Evolutionary conservation across 75 land plant species (phyloP).

Genomic region (Pinus tabuliformis): DNA sequence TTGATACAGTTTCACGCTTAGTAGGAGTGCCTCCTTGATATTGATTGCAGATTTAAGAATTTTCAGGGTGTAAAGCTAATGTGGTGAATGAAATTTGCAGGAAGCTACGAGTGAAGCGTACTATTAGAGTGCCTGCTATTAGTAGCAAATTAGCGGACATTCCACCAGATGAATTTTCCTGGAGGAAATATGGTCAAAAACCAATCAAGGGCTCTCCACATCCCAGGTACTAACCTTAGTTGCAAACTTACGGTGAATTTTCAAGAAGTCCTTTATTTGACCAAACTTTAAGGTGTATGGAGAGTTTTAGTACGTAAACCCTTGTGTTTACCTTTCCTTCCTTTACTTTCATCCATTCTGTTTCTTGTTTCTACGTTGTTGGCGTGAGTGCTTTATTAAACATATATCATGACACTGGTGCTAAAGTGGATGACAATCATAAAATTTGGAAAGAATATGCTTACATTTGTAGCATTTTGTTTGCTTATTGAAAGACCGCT

Average conservation of each 20-base stretch:
- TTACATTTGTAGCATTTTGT: background rate
- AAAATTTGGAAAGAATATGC: background rate
- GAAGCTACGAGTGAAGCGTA: constrained; percentile 56
- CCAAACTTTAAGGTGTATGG: background rate
- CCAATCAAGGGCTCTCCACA: constrained; percentile 94
- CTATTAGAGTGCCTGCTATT: constrained; percentile 68
- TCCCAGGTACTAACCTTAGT: constrained; percentile 52
- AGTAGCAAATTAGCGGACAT: constrained; percentile 82
- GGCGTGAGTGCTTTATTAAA: background rate
- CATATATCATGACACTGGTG: background rate
- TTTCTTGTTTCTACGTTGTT: background rate
- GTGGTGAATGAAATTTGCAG: constrained; percentile 17
- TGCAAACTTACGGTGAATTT: background rate
- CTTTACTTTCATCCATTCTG: background rate
- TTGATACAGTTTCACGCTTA: background rate
- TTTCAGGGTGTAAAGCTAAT: no score
- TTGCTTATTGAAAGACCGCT: background rate
- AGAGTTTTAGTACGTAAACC: background rate
- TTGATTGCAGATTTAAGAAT: no score
- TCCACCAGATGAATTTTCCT: constrained; percentile 82
- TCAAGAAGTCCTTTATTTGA: background rate
- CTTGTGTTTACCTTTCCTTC: background rate
- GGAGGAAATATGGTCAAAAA: constrained; percentile 94
- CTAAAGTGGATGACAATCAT: background rate
- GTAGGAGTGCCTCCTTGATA: no score